Base-by-base conservation (phyloP, 2,329 filamentous ascomycete genomes). In the Ramularia endophylla region DNA sequence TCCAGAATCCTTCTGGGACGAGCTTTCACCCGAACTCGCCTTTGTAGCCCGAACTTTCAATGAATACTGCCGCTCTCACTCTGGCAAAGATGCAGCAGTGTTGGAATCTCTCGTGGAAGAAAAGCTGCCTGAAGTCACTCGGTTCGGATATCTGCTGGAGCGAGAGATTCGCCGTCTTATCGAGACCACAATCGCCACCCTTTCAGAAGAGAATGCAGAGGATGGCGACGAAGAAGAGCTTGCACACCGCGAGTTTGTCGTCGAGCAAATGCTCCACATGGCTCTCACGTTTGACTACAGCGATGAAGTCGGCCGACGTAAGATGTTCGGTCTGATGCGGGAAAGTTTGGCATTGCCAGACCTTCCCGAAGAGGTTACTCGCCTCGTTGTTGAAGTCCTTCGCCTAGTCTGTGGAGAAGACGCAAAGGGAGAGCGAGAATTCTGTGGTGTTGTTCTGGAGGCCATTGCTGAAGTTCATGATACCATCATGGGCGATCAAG, bases 391-490 rank as follows among this genome's bases (percentile, higher is more conserved):
- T 16, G 83, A 94, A 55, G 83, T 85, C 1, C 72, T 97, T 8
- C 80, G 87, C 40, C 81, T 83, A 39, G 87, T 94, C 29, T 95
- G 88, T 61, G 85, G 88, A 0, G 77, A 75, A 3, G 80, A 85
- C 55, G 69, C 74, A 6, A 79, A 80, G 12, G 85, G 85, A 17
- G 86, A 92, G 66, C 78, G 83, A 31, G 86, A 92, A 56, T 92
- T 92, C 60, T 87, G 83, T 64, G 85, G 81, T 50, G 73, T 92
- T 27, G 84, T 97, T 13, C 78, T 95, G 16, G 92, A 98, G 66
- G 88, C 90, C 18, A 87, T 98, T 44, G 88, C 89, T 3, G 92
- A 98, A 66, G 89, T 98, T 9, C 90, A 97, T 62, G 92, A 98
- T 61, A 90, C 86, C 2, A 92, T 98, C 50, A 78, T 83, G 52